Conservation (phyloP, 2,329 filamentous ascomycete species). For the Alternaria atra region DNA sequence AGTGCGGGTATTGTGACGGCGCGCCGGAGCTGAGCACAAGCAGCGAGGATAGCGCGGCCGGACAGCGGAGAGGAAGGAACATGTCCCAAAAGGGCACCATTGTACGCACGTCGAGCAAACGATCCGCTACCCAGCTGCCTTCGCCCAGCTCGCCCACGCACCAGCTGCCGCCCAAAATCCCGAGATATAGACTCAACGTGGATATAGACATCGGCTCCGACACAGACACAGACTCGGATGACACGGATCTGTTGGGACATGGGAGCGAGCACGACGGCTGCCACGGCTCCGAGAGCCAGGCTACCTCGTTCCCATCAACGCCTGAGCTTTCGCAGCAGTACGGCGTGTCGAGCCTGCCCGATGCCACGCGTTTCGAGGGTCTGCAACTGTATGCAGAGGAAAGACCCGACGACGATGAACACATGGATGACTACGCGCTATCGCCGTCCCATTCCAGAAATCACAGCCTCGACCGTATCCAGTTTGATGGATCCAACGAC, state of each 20-base stretch:
- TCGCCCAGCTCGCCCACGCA: constrained; percentile 47
- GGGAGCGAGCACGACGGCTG: constrained; percentile 29
- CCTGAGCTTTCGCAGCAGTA: constrained; percentile 29
- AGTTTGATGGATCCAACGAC: constrained; percentile 20
- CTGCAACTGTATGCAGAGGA: constrained; percentile 27
- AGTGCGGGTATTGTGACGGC: constrained; percentile 44
- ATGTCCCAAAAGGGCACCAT: constrained; percentile 34
- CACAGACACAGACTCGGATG: constrained; percentile 35
- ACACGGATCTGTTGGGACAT: constrained; percentile 27
- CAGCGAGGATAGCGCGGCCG: constrained; percentile 26
- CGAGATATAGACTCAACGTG: constrained; percentile 35
- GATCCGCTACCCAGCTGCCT: constrained; percentile 49
- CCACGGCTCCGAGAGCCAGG: constrained; percentile 27
- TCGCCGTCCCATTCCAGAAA: constrained; percentile 35
- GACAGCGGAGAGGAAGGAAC: constrained; percentile 38
- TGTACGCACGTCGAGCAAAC: constrained; percentile 46
- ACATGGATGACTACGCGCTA: constrained; percentile 42
- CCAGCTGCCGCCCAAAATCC: constrained; percentile 48
- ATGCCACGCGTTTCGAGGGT: constrained; percentile 30
- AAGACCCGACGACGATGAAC: constrained; percentile 34
- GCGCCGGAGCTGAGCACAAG: constrained; percentile 21
- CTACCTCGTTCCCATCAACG: constrained; percentile 33
- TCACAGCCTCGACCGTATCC: constrained; percentile 30
- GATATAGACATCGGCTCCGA: constrained; percentile 29
- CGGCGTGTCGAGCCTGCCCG: constrained; percentile 29